phyloP scores from a whole-genome alignment of 768 basidiomycete genomes.

The Calocera cornea region DNA sequence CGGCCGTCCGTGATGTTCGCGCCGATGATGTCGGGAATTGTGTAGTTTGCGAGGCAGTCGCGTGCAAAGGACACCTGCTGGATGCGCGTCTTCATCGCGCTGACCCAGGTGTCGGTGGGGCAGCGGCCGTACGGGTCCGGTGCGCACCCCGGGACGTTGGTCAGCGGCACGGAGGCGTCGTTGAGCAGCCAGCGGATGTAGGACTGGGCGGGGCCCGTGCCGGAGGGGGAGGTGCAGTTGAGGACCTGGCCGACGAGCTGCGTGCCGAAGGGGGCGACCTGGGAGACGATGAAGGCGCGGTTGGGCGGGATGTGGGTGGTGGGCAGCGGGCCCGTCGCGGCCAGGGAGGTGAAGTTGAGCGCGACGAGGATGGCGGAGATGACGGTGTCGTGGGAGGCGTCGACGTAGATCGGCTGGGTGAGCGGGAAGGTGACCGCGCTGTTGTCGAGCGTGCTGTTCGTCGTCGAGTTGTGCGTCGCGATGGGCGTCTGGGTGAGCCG shows the following conservation, averaged over 20 bases:
- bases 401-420: conserved; percentile 25
- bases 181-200: conserved; percentile 79
- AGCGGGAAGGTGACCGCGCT: conserved; percentile 32
- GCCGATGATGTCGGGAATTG: conserved; percentile 25
- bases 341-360: conserved; percentile 65
- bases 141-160: conserved; percentile 60
- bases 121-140: conserved; percentile 66
- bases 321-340: conserved; percentile 62
- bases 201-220: conserved; percentile 26
- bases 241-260: conserved; percentile 55
- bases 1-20: conserved; percentile 31
- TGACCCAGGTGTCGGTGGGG: conserved; percentile 54
- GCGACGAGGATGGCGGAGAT: conserved; percentile 55
- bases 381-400: conserved; percentile 26
- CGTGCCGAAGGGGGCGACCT: conserved; percentile 76
- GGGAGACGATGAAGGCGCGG: conserved; percentile 53
- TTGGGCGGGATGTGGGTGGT: conserved; percentile 52
- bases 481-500: conserved; percentile 46
- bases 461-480: conserved; percentile 58
- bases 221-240: conserved; percentile 38
- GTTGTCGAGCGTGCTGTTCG: conserved; percentile 69
- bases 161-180: conserved; percentile 73
- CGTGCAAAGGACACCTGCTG: conserved; percentile 54
- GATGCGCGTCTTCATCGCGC: conserved; percentile 52
- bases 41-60: conserved; percentile 48